Percentiles rank a stretch among this genome's conserved stretches.
These are phyloP conservation scores for Leptosphaerulina australis DNA, from an alignment of 2,329 filamentous ascomycete species.

Conservation along the genomic window DNA sequence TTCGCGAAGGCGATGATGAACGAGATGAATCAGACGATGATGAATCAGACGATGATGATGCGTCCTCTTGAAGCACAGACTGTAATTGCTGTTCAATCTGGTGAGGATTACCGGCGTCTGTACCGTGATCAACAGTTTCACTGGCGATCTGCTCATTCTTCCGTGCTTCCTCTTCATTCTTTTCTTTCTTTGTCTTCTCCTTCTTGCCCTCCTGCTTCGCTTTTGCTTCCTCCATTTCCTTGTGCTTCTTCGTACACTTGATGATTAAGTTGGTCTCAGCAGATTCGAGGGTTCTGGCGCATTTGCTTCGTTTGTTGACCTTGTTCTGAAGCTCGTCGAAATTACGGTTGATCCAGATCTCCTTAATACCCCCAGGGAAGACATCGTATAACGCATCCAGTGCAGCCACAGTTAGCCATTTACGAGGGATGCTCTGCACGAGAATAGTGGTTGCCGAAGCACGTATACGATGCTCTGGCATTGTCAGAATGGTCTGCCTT, in stretches of 20 bases:
- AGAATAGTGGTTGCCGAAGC: constrained; percentile 96
- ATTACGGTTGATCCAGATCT: constrained; percentile 96
- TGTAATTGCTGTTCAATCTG: constrained; percentile 59
- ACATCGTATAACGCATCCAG: constrained; percentile 88
- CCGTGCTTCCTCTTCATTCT: constrained; percentile 67
- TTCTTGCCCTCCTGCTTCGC: constrained; percentile 66
- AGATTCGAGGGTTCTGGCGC: constrained; percentile 74
- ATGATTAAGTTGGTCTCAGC: constrained; percentile 87
- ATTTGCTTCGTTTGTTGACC: constrained; percentile 72
- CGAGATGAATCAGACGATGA: constrained; percentile 45
- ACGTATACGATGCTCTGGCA: constrained; percentile 88
- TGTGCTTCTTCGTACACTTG: constrained; percentile 76
- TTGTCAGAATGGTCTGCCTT: constrained; percentile 91
- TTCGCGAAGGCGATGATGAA: constrained; percentile 43
- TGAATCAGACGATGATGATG: constrained; percentile 38
- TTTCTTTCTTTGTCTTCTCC: constrained; percentile 57
- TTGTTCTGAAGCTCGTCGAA: constrained; percentile 84
- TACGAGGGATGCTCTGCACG: constrained; percentile 85
- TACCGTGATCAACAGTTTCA: constrained; percentile 59
- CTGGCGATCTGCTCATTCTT: constrained; percentile 61
- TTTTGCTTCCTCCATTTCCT: constrained; percentile 68
- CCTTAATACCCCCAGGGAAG: constrained; percentile 91
- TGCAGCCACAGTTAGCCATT: constrained; percentile 86
- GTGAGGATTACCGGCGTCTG: constrained; percentile 64
- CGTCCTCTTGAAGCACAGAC: constrained; percentile 49